Evolutionary conservation across 371 early-diverging fungal genomes (phyloP).

Genomic region (Actinomortierella wolfii): DNA sequence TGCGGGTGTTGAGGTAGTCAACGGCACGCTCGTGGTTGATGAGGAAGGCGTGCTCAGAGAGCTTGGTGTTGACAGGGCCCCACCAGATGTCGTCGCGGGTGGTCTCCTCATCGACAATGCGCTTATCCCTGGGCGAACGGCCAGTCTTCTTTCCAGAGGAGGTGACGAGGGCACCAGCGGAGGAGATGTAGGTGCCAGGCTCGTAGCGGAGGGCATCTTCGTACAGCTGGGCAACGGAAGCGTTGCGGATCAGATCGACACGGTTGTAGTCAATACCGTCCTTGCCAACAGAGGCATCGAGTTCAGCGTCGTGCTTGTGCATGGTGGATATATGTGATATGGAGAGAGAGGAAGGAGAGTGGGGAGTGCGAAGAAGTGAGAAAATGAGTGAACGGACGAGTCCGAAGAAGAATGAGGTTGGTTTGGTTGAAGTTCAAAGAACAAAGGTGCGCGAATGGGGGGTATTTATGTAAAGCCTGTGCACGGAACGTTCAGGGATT

Average conservation of each 20-base stretch:
- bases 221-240: slow-evolving; percentile 86
- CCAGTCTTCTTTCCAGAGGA: slow-evolving; percentile 92
- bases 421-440: too few relatives aligned
- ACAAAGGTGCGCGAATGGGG: too few relatives aligned
- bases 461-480: too few relatives aligned
- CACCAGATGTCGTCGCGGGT: slow-evolving; percentile 94
- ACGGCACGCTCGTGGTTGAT: slow-evolving; percentile 96
- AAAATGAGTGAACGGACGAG: neutral
- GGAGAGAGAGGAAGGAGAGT: neutral
- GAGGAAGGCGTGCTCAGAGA: slow-evolving; percentile 89
- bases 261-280: slow-evolving; percentile 52
- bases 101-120: slow-evolving; percentile 90
- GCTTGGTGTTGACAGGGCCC: slow-evolving; percentile 95
- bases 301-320: slow-evolving; percentile 42
- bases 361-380: neutral
- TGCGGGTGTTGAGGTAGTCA: slow-evolving; percentile 96
- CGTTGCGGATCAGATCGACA: slow-evolving; percentile 68
- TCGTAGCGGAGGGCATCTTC: slow-evolving; percentile 94
- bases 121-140: slow-evolving; percentile 91
- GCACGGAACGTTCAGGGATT: too few relatives aligned
- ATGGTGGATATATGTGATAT: slow-evolving; percentile 28
- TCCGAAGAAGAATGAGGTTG: too few relatives aligned
- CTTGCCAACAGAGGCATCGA: slow-evolving; percentile 44
- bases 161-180: slow-evolving; percentile 91
- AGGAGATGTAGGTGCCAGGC: slow-evolving; percentile 86